phyloP scores from a whole-genome alignment of 768 basidiomycete species.

The Tylopilus vinaceipallidus region DNA sequence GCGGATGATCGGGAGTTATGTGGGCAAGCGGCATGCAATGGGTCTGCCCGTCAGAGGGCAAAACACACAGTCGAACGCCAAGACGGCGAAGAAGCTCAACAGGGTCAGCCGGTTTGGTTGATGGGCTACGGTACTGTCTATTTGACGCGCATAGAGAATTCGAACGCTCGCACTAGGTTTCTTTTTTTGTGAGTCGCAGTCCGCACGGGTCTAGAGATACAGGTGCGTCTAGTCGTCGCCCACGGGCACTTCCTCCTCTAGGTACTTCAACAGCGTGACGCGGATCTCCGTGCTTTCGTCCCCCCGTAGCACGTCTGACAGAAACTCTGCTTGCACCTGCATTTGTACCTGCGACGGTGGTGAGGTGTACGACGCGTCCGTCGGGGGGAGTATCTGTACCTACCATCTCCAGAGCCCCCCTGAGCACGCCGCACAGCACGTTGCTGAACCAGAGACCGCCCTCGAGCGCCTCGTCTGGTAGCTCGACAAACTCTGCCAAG shows the following conservation, averaged over 20 bases:
- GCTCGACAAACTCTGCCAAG: conserved; percentile 92
- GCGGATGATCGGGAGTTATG: conserved; percentile 90
- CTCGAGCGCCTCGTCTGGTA: conserved; percentile 90
- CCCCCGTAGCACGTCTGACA: conserved; percentile 88
- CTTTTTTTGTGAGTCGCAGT: too few relatives aligned
- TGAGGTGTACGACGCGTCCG: conserved; percentile 12
- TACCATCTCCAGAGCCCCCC: conserved; percentile 97
- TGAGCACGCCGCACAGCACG: conserved; percentile 88
- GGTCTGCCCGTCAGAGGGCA: conserved; percentile 93
- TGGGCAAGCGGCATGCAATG: conserved; percentile 92
- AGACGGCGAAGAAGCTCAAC: conserved; percentile 90
- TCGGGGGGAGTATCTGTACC: conserved; percentile 18
- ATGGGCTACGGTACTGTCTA: conserved; percentile 1
- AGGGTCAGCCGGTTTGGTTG: conserved; percentile 62
- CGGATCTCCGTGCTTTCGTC: conserved; percentile 94
- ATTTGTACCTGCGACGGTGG: conserved; percentile 76
- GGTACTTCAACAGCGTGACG: conserved; percentile 83
- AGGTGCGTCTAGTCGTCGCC: conserved; percentile 73
- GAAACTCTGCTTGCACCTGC: conserved; percentile 87
- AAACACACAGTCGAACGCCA: conserved; percentile 86
- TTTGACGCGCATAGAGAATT: not conserved
- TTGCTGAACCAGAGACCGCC: conserved; percentile 98
- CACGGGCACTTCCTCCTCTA: conserved; percentile 94
- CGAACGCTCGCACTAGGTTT: too few relatives aligned
- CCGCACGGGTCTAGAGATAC: conserved; percentile 12